phyloP scores from a whole-genome alignment of 768 basidiomycete genomes.

The Peribolospora baueri region DNA sequence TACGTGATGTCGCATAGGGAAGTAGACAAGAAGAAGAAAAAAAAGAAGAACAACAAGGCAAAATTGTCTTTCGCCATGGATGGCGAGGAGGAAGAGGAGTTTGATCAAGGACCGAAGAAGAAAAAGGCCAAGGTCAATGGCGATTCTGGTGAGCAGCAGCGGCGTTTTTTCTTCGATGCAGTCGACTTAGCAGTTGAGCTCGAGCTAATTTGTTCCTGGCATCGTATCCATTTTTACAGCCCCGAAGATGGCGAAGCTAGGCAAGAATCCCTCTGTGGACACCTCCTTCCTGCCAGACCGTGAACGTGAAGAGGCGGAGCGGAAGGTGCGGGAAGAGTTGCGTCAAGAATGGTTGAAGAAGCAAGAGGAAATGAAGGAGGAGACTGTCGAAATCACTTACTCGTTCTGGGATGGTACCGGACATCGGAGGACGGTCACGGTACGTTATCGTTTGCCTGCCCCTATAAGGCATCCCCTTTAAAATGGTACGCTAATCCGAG shows the following conservation, averaged over 20 bases:
- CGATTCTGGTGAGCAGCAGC: background rate
- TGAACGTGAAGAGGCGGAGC: conserved; percentile 83
- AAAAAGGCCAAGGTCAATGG: conserved; percentile 1
- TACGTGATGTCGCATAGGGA: conserved; percentile 43
- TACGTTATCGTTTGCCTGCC: conserved; percentile 23
- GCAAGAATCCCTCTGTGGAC: conserved; percentile 89
- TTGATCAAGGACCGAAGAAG: conserved; percentile 5
- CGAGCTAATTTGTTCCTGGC: background rate
- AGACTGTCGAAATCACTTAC: conserved; percentile 33
- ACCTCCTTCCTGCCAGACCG: conserved; percentile 95
- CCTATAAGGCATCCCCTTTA: background rate
- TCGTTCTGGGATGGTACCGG: conserved; percentile 98
- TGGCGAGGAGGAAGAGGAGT: conserved; percentile 34
- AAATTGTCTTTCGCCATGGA: conserved; percentile 80
- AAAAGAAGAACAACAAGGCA: conserved; percentile 67
- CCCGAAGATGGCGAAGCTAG: conserved; percentile 49
- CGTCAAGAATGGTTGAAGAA: conserved; percentile 64
- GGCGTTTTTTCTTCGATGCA: background rate
- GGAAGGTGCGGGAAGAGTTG: conserved; percentile 63
- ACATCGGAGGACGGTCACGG: conserved; percentile 71
- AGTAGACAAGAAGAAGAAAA: conserved; percentile 72
- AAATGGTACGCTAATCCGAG: background rate
- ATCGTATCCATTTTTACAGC: background rate
- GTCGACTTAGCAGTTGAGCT: background rate
- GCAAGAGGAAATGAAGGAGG: conserved; percentile 38